These are phyloP conservation scores for Fusarium lyarnte DNA, from an alignment of 2,329 filamentous ascomycete species.

Conservation along the genomic window DNA sequence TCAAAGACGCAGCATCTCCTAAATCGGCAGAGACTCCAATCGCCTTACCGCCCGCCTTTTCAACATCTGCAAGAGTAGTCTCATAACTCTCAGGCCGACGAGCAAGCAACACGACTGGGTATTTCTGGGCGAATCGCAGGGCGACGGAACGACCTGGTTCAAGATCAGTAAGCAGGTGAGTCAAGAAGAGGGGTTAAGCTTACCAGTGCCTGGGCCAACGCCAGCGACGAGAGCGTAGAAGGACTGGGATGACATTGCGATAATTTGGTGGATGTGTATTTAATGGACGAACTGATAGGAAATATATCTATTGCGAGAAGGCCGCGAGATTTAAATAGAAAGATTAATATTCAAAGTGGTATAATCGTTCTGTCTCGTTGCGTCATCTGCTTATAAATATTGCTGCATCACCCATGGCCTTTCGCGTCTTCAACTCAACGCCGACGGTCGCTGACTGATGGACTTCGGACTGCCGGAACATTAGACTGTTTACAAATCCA, in stretches of 20 bases:
- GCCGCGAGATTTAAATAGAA: not conserved
- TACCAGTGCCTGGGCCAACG: conserved; percentile 74
- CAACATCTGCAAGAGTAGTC: conserved; percentile 75
- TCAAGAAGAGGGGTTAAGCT: not conserved
- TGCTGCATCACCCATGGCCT: not conserved
- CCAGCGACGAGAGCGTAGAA: conserved; percentile 77
- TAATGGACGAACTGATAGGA: not conserved
- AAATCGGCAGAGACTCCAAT: conserved; percentile 70
- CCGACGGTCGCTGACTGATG: not conserved
- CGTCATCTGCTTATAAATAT: conserved; percentile 38
- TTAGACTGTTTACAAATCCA: not conserved
- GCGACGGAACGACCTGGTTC: conserved; percentile 58
- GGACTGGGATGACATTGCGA: conserved; percentile 35
- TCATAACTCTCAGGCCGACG: conserved; percentile 73
- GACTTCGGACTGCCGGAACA: not conserved
- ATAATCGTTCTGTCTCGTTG: conserved; percentile 15
- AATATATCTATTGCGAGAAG: not conserved
- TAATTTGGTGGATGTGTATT: not conserved
- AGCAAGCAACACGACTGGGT: conserved; percentile 80
- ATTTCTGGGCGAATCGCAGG: conserved; percentile 68
- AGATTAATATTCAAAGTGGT: not conserved
- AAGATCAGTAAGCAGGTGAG: not conserved
- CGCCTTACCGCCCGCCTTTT: conserved; percentile 71
- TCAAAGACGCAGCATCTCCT: conserved; percentile 57
- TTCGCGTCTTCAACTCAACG: not conserved